phyloP scores from a whole-genome alignment of 345 rosid genomes.

The Salix brachista region DNA sequence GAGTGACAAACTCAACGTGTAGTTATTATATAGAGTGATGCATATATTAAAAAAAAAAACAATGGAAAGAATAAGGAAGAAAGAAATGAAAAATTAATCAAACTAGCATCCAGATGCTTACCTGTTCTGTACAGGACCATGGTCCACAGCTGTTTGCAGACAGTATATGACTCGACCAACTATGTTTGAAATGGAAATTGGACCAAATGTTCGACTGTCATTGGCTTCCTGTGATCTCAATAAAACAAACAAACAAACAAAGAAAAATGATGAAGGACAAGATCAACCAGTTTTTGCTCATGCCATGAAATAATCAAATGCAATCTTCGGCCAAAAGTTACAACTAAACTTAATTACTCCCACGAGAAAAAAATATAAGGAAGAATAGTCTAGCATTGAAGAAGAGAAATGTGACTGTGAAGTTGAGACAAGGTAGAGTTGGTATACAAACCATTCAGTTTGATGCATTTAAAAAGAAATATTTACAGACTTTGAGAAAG shows the following conservation, averaged over 20 bases:
- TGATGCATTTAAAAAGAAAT: neutral
- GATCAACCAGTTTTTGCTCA: neutral
- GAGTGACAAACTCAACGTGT: too few species aligned
- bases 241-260: conserved; percentile 8
- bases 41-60: too few species aligned
- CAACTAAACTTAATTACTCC: neutral
- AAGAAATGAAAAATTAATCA: neutral
- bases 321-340: neutral
- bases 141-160: conserved; percentile 78
- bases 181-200: conserved; percentile 63
- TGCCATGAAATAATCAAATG: neutral
- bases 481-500: neutral
- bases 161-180: conserved; percentile 84
- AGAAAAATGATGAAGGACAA: neutral
- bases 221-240: conserved; percentile 61
- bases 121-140: conserved; percentile 95
- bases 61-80: too few species aligned
- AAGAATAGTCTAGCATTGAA: neutral
- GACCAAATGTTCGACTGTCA: conserved; percentile 89
- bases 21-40: too few species aligned
- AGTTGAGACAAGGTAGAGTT: neutral
- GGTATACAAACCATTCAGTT: neutral
- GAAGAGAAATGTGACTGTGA: neutral
- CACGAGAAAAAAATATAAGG: neutral
- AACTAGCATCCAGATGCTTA: conserved; percentile 14